A percentile compares a stretch with the other conserved stretches of the same genome.
Evolutionary conservation across 768 basidiomycete species (phyloP).

Genomic region (Cystobasidium onofrii): DNA sequence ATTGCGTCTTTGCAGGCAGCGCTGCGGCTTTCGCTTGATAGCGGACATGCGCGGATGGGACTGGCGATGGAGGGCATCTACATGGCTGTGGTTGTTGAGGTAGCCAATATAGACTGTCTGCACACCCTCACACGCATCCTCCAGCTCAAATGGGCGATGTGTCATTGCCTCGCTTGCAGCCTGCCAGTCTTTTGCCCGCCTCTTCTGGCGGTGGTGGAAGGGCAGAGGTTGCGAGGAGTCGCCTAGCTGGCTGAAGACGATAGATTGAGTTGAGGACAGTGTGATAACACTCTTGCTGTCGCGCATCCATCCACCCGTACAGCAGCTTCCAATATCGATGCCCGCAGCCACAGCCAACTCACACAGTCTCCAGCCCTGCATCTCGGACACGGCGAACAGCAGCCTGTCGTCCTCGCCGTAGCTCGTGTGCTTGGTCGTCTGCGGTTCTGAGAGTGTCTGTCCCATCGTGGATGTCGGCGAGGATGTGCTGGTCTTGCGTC

Average conservation of each 20-base stretch:
- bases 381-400: constrained; percentile 74
- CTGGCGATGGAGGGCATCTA: neutral
- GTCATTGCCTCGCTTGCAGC: neutral
- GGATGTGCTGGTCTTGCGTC: neutral
- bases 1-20: neutral
- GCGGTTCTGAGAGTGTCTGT: constrained; percentile 77
- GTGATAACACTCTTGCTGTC: too few relatives aligned
- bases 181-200: neutral
- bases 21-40: neutral
- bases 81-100: neutral
- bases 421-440: constrained; percentile 71
- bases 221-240: neutral
- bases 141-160: neutral
- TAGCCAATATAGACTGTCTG: neutral
- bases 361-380: constrained; percentile 99
- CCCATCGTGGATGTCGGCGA: constrained; percentile 49
- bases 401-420: constrained; percentile 60
- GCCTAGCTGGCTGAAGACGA: too few relatives aligned
- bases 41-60: neutral
- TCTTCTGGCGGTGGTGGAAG: neutral
- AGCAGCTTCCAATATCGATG: neutral
- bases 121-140: neutral
- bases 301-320: neutral
- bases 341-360: constrained; percentile 48
- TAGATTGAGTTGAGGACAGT: too few relatives aligned